phyloP scores from a whole-genome alignment of 2,329 filamentous ascomycete genomes.

The Cordyceps militaris region DNA sequence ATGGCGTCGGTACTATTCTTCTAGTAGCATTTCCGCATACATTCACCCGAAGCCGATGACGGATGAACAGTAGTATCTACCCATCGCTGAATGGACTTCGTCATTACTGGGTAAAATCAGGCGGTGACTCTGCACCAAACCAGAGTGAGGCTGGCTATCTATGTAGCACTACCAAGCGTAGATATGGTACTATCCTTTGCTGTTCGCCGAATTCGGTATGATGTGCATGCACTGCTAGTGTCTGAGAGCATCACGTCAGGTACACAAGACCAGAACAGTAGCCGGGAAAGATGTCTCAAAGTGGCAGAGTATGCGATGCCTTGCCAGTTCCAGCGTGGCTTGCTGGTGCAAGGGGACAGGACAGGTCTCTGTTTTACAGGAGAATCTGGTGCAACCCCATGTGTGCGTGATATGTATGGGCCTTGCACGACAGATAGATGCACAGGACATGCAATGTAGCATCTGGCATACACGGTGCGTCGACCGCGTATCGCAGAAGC shows the following conservation, averaged over 20 bases:
- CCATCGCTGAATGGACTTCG: not conserved
- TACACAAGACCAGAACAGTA: not conserved
- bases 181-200: not conserved
- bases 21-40: too few relatives aligned
- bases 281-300: slow-evolving; percentile 6
- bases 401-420: not conserved
- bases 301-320: slow-evolving; percentile 11
- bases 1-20: too few relatives aligned
- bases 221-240: not conserved
- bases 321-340: not conserved
- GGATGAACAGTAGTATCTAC: not conserved
- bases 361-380: not conserved
- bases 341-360: not conserved
- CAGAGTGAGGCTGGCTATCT: not conserved
- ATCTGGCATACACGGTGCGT: not conserved
- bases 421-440: not conserved
- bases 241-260: not conserved
- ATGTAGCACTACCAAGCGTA: not conserved
- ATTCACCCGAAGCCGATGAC: too few relatives aligned
- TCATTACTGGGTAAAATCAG: not conserved
- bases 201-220: not conserved
- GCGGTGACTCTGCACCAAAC: not conserved
- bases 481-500: not conserved
- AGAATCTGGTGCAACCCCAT: not conserved
- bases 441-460: not conserved